Percentiles rank a stretch among this genome's conserved stretches.
Conservation (phyloP, 805 yeast species). For the Sungouiella blattae region DNA sequence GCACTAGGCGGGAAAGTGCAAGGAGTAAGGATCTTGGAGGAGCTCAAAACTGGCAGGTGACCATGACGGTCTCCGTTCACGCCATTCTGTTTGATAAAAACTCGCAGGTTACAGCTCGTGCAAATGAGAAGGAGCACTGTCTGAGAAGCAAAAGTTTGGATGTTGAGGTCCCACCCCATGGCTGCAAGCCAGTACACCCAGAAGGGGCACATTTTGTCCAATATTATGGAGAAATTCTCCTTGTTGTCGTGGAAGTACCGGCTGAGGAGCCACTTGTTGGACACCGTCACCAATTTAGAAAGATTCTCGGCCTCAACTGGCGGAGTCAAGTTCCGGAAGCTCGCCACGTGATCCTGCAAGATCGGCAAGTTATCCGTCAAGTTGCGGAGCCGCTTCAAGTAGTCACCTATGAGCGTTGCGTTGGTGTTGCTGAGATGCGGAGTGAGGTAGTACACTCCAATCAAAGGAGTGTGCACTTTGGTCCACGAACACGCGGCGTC, state of each 20-base stretch:
- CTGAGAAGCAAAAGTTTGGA: slow-evolving; percentile 26
- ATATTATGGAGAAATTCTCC: slow-evolving; percentile 26
- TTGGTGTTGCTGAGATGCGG: slow-evolving; percentile 30
- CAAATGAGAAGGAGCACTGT: slow-evolving; percentile 32
- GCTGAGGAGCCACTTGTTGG: slow-evolving; percentile 32
- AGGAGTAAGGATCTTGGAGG: slow-evolving; percentile 27
- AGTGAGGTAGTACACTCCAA: slow-evolving; percentile 31
- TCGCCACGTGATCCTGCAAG: neutral
- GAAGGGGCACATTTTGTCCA: slow-evolving; percentile 22
- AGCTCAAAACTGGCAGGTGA: slow-evolving; percentile 9
- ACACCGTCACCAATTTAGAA: slow-evolving; percentile 17
- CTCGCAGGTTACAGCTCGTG: slow-evolving; percentile 33
- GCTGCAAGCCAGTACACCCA: slow-evolving; percentile 36
- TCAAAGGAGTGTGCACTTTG: slow-evolving; percentile 29
- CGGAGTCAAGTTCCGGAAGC: neutral
- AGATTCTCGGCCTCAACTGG: neutral
- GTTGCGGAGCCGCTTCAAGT: slow-evolving; percentile 25
- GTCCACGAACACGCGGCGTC: slow-evolving; percentile 35
- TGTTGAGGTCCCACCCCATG: slow-evolving; percentile 35
- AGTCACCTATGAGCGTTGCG: slow-evolving; percentile 25
- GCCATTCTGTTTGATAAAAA: slow-evolving; percentile 10
- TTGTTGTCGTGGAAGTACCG: slow-evolving; percentile 31
- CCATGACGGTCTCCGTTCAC: too few species aligned
- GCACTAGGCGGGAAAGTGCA: slow-evolving; percentile 23
- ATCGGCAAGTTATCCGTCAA: slow-evolving; percentile 22